Percentiles rank a stretch among this genome's conserved stretches.
Conservation (phyloP, 108 stramenopile genomes). For the Nitzschia sp. region DNA sequence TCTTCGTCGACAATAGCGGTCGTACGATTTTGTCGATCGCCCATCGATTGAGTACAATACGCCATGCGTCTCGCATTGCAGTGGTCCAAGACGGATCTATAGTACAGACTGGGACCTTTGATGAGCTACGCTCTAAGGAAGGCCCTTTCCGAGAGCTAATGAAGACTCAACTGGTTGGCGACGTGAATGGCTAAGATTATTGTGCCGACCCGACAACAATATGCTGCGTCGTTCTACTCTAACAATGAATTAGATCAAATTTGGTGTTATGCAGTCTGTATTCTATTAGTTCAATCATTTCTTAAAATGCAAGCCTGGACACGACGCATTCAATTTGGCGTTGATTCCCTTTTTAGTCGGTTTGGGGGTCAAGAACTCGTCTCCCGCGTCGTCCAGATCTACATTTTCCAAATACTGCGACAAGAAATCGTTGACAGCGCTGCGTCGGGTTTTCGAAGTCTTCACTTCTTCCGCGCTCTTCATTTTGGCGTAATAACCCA, state of each 20-base stretch:
- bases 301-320: no score
- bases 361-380: not conserved
- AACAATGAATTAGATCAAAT: no score
- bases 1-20: slow-evolving; percentile 48
- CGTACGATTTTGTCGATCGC: slow-evolving; percentile 88
- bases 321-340: not conserved
- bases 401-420: slow-evolving; percentile 10
- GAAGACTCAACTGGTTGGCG: slow-evolving; percentile 47
- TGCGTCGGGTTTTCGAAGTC: not conserved
- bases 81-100: slow-evolving; percentile 80
- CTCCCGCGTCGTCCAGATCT: not conserved
- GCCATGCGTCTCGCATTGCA: slow-evolving; percentile 82
- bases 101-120: slow-evolving; percentile 80
- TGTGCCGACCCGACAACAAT: no score
- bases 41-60: slow-evolving; percentile 86
- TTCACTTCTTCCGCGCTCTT: slow-evolving; percentile 1
- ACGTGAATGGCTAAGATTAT: not conserved
- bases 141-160: slow-evolving; percentile 51
- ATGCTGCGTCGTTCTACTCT: no score
- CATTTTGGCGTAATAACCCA: slow-evolving; percentile 16
- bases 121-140: slow-evolving; percentile 40
- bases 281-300: no score
- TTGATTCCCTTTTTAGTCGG: not conserved
- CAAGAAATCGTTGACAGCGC: slow-evolving; percentile 1
- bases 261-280: no score